phyloP scores from a whole-genome alignment of 1,139 yeast species.

The Saccharomyces uvarum region DNA sequence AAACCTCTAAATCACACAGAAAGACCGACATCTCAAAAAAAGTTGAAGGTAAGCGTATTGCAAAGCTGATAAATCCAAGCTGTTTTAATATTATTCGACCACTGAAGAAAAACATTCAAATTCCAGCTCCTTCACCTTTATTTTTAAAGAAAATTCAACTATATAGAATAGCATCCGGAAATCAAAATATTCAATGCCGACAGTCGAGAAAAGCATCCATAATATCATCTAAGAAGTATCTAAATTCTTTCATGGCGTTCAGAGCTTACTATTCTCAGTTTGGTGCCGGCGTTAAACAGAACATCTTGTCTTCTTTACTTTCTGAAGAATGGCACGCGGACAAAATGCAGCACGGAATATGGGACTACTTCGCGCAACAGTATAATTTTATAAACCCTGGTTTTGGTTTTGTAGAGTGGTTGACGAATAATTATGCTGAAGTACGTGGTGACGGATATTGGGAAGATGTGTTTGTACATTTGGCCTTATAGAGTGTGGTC shows the following conservation, averaged over 20 bases:
- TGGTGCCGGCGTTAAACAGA: slow-evolving; percentile 12
- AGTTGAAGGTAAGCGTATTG: neutral
- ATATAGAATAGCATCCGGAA: neutral
- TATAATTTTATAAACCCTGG: slow-evolving; percentile 1
- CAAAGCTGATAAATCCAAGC: neutral
- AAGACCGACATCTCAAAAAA: neutral
- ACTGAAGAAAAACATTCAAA: neutral
- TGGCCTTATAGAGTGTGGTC: slow-evolving; percentile 1
- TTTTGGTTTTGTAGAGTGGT: slow-evolving; percentile 1
- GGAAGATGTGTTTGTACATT: slow-evolving; percentile 1
- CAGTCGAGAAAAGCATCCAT: neutral
- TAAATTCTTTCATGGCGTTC: slow-evolving; percentile 19
- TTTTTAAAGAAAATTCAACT: neutral
- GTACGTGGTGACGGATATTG: slow-evolving; percentile 1
- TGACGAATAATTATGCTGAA: slow-evolving; percentile 1
- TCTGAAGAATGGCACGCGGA: slow-evolving; percentile 46
- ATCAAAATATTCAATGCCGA: neutral
- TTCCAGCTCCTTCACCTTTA: neutral
- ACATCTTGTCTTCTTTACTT: slow-evolving; percentile 8
- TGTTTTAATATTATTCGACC: neutral
- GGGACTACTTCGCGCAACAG: slow-evolving; percentile 13
- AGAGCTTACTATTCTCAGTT: slow-evolving; percentile 19
- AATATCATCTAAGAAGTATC: neutral
- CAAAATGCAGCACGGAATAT: slow-evolving; percentile 47
- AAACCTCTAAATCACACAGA: neutral